Evolutionary conservation across 1,139 yeast genomes (phyloP).

Genomic region (Suhomyces terraborum): DNA sequence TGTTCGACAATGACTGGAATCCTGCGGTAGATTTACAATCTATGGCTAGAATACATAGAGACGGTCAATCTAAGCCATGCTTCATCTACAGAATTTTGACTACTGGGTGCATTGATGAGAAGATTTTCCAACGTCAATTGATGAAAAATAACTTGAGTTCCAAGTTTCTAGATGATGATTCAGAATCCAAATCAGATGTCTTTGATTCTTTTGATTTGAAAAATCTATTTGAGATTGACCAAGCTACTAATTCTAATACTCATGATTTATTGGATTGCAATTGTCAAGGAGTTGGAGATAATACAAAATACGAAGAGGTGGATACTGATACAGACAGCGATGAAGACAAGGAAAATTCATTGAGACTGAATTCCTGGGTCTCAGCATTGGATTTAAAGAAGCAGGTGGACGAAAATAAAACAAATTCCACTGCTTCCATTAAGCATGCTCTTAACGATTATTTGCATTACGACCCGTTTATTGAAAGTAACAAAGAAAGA

Average conservation of each 20-base stretch:
- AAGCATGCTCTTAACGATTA: conserved; percentile 62
- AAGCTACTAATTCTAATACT: conserved; percentile 64
- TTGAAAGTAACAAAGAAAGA: background rate
- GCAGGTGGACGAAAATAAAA: conserved; percentile 29
- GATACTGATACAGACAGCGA: conserved; percentile 18
- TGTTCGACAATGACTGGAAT: conserved; percentile 93
- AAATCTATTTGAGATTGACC: conserved; percentile 68
- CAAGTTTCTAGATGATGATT: conserved; percentile 66
- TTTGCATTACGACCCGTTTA: conserved; percentile 57
- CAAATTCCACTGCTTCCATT: conserved; percentile 41
- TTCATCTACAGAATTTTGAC: conserved; percentile 80
- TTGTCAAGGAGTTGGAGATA: conserved; percentile 56
- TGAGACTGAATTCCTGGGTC: conserved; percentile 39
- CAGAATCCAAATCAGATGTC: conserved; percentile 36
- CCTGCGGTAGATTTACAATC: conserved; percentile 94
- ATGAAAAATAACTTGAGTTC: conserved; percentile 82
- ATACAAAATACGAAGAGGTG: conserved; percentile 21
- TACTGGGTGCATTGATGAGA: conserved; percentile 92
- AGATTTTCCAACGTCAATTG: conserved; percentile 90
- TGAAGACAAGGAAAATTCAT: conserved; percentile 12
- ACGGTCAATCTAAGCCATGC: conserved; percentile 83
- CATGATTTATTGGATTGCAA: conserved; percentile 80
- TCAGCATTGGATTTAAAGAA: conserved; percentile 54
- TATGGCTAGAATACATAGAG: conserved; percentile 93
- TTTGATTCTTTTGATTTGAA: conserved; percentile 67